These are phyloP conservation scores for Syzygium jambos DNA, from an alignment of 345 rosid genomes.

Conservation along the genomic window DNA sequence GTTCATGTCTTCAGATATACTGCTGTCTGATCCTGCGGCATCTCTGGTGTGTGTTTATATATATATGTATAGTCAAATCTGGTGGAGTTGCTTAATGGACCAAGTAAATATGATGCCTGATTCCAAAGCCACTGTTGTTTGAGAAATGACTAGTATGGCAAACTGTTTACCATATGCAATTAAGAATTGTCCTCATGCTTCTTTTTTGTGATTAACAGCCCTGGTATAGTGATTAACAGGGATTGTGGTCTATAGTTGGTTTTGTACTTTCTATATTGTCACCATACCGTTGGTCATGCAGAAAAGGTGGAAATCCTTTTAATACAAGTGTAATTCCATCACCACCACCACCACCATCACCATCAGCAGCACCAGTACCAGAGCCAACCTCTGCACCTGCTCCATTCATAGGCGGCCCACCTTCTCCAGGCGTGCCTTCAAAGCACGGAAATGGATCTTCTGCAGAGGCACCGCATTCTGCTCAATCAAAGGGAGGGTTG, in stretches of 20 bases:
- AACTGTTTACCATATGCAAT: neutral
- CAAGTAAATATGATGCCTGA: neutral
- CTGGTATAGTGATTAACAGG: neutral
- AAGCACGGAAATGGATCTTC: conserved; percentile 4
- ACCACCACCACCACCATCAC: conserved; percentile 47
- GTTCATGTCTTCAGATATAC: neutral
- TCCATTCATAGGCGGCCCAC: conserved; percentile 20
- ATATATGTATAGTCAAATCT: neutral
- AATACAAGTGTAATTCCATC: conserved; percentile 63
- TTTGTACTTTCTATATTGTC: neutral
- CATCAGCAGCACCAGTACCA: conserved; percentile 49
- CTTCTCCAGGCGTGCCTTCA: conserved; percentile 15
- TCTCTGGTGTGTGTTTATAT: neutral
- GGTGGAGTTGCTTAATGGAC: neutral
- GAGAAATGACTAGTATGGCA: neutral
- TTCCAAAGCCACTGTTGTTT: neutral
- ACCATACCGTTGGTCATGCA: conserved; percentile 12
- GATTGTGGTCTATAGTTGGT: neutral
- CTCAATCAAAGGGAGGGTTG: conserved; percentile 24
- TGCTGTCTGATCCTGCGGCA: neutral
- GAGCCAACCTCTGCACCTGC: conserved; percentile 36
- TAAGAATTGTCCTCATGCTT: neutral
- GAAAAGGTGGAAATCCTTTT: conserved; percentile 93
- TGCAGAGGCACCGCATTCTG: conserved; percentile 24
- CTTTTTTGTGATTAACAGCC: neutral